Evolutionary conservation across 257 asterid genomes (phyloP), one percentile per base, ranked within the genome.

Genomic region (Solanum chiquidenum): DNA sequence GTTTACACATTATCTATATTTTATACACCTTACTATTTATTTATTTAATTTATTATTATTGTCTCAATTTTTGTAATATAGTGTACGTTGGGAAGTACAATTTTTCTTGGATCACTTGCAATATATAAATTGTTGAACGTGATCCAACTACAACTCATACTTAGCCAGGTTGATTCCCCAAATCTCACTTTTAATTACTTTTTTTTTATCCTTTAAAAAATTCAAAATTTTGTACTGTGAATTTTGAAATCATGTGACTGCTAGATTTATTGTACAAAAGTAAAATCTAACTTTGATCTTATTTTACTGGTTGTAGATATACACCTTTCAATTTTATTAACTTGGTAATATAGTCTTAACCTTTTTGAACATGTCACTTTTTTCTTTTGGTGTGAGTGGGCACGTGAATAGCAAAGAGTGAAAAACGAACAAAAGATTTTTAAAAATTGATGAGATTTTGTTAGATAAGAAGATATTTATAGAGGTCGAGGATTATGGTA

Each of bases 91-190:
- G 93, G 88, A 91, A 90, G 84, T 88, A 88, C 90, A 49, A 90
- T 72, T 52, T 86, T 91, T 90, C 93, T 92, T 90, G 92, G 93
- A 92, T 92, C 93, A 68, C 89, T 89, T 87, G 88, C 86, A 79
- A 55, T 58, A 58, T 58, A 20, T 40, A 87, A 85, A 83, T 75
- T 74, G 9, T 79, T 86, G 73, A 79, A 79, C 37, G 84, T 79
- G 84, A 23, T 79, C 84, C 87, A 85, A 90, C 72, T 86, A 83
- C 83, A 40, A 33, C 46, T 64, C 72, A 35, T 79, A 14, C 35
- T 86, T 29, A 52, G 40, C 31, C 83, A 79, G 16, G 85, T 79
- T 79, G 85, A 79, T 79, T 44, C 85, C 85, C 38, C 18, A 44
- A 25, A 79, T 79, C 84, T 29, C 38, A 44, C 85, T 79, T 42